phyloP scores from a whole-genome alignment of 306 rosid species.

The Cicer cuneatum region DNA sequence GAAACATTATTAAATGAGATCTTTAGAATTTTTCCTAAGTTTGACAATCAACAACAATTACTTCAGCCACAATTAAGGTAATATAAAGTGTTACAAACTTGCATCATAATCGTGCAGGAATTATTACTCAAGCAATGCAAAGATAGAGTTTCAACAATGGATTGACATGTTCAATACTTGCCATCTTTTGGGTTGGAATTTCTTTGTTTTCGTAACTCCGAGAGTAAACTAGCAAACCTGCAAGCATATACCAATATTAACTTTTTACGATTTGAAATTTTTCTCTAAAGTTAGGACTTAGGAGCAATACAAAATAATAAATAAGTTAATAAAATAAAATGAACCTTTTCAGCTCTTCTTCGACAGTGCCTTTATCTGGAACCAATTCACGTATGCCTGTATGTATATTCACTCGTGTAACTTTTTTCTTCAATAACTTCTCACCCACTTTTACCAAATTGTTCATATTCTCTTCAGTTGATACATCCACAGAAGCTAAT shows the following conservation, averaged over 20 bases:
- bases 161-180: neutral
- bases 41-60: neutral
- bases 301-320: conserved; percentile 13
- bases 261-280: neutral
- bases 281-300: neutral
- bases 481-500: conserved; percentile 50
- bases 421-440: conserved; percentile 42
- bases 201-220: conserved; percentile 43
- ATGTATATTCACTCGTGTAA: conserved; percentile 52
- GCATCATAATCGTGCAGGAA: neutral
- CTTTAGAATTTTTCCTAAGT: neutral
- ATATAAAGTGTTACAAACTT: conserved; percentile 13
- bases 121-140: neutral
- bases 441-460: conserved; percentile 54
- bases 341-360: conserved; percentile 58
- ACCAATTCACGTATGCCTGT: conserved; percentile 51
- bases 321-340: neutral
- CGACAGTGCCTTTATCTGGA: conserved; percentile 50
- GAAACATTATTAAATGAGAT: neutral
- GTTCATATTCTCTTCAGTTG: conserved; percentile 52
- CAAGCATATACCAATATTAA: neutral
- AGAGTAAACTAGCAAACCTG: conserved; percentile 59
- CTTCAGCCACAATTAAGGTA: neutral
- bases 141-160: neutral
- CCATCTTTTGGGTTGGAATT: conserved; percentile 6